Evolutionary conservation across 495 filamentous ascomycete species (phyloP).

Genomic region (Talaromyces proteolyticus): DNA sequence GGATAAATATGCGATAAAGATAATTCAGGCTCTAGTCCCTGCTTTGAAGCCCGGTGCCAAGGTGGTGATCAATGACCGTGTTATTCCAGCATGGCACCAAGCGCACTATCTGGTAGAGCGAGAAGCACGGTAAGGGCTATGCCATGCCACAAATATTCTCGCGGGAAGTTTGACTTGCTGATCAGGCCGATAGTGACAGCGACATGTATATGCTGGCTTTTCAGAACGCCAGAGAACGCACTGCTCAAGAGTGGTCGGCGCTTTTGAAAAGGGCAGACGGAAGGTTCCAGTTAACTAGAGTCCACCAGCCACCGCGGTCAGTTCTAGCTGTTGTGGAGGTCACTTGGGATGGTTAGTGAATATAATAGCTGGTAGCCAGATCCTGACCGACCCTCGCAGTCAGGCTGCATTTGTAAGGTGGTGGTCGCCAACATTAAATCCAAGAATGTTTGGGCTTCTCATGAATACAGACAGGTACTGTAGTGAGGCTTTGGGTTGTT

Average conservation of each 20-base stretch:
- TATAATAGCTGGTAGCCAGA: too few relatives aligned
- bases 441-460: too few relatives aligned
- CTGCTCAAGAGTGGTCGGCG: conserved; percentile 19
- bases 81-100: conserved; percentile 22
- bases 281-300: conserved; percentile 13
- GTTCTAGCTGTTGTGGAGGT: conserved; percentile 16
- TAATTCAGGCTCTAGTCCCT: conserved; percentile 46
- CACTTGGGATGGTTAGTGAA: conserved; percentile 11
- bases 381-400: too few relatives aligned
- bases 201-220: conserved; percentile 31
- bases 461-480: too few relatives aligned
- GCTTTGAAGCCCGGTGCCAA: conserved; percentile 48
- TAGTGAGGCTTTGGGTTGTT: too few relatives aligned
- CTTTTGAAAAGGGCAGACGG: conserved; percentile 22
- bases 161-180: neutral
- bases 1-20: conserved; percentile 46
- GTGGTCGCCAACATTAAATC: too few relatives aligned
- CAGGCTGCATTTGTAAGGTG: too few relatives aligned
- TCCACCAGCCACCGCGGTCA: conserved; percentile 12
- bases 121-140: conserved; percentile 9
- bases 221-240: conserved; percentile 28
- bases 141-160: neutral
- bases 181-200: conserved; percentile 13
- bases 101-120: conserved; percentile 12
- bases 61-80: conserved; percentile 39